These are phyloP conservation scores for Metarhizium brunneum DNA, from an alignment of 2,329 filamentous ascomycete genomes.

Conservation along the genomic window DNA sequence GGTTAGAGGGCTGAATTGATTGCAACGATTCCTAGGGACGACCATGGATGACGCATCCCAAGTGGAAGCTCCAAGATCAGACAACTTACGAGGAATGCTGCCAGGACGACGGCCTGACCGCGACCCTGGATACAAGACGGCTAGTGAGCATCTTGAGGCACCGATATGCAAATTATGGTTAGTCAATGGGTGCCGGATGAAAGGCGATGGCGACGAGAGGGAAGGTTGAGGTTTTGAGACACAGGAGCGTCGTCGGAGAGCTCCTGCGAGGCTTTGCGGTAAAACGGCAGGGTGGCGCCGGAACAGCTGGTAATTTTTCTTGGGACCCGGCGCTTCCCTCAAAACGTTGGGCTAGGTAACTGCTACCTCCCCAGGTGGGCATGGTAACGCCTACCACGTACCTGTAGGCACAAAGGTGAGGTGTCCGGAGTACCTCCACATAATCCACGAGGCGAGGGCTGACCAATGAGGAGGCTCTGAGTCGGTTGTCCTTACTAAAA, in stretches of 20 bases:
- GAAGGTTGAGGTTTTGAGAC: neutral
- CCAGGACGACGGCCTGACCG: slow-evolving; percentile 45
- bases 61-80: neutral
- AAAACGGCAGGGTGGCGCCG: slow-evolving; percentile 1
- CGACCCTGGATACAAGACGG: slow-evolving; percentile 50
- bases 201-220: slow-evolving; percentile 7
- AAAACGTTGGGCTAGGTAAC: neutral
- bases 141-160: slow-evolving; percentile 47
- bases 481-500: neutral
- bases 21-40: neutral
- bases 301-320: slow-evolving; percentile 2
- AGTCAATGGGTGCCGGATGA: slow-evolving; percentile 16
- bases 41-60: neutral
- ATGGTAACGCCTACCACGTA: no score
- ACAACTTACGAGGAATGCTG: slow-evolving; percentile 41
- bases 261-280: slow-evolving; percentile 4
- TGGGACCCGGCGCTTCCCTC: neutral
- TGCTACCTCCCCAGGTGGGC: no score
- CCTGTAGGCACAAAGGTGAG: no score
- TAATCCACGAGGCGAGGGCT: neutral
- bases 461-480: neutral
- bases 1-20: neutral
- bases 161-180: slow-evolving; percentile 12
- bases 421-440: no score
- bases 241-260: slow-evolving; percentile 8